Conservation (phyloP, 2,329 filamentous ascomycete genomes). For the Penicillium sp. region DNA sequence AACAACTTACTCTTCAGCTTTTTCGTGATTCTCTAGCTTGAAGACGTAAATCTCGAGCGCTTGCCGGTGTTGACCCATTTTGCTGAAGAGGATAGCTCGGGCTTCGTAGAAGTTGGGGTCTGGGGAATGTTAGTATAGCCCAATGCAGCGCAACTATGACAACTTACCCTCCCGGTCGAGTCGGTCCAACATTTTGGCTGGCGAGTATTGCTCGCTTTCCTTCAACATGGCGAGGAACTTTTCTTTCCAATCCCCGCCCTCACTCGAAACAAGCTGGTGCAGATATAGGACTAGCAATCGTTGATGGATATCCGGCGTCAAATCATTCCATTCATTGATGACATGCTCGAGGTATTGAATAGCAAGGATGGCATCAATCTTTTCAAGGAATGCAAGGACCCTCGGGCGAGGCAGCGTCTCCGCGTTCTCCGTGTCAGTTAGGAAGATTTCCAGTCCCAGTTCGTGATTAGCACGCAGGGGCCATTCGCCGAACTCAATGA, state of each 20-base stretch:
- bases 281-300: constrained; percentile 74
- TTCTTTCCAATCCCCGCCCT: constrained; percentile 57
- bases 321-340: constrained; percentile 81
- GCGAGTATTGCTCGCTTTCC: constrained; percentile 77
- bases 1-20: constrained; percentile 81
- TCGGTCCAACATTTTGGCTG: constrained; percentile 72
- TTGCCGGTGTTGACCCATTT: constrained; percentile 94
- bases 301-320: constrained; percentile 85
- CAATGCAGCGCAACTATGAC: not conserved
- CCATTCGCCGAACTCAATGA: constrained; percentile 91
- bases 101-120: constrained; percentile 86
- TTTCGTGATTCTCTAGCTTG: constrained; percentile 80
- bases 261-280: constrained; percentile 49
- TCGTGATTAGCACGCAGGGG: constrained; percentile 71
- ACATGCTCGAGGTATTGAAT: constrained; percentile 87
- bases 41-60: constrained; percentile 98
- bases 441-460: constrained; percentile 87
- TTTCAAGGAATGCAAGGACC: constrained; percentile 73
- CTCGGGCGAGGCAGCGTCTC: constrained; percentile 79
- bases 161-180: constrained; percentile 75
- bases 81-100: constrained; percentile 85
- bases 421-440: constrained; percentile 91
- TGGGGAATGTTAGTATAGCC: constrained; percentile 37
- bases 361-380: constrained; percentile 71
- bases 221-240: constrained; percentile 75